These are phyloP conservation scores for Sporisorium sorghi DNA, from an alignment of 1,284 basidiomycete species.

Conservation along the genomic window DNA sequence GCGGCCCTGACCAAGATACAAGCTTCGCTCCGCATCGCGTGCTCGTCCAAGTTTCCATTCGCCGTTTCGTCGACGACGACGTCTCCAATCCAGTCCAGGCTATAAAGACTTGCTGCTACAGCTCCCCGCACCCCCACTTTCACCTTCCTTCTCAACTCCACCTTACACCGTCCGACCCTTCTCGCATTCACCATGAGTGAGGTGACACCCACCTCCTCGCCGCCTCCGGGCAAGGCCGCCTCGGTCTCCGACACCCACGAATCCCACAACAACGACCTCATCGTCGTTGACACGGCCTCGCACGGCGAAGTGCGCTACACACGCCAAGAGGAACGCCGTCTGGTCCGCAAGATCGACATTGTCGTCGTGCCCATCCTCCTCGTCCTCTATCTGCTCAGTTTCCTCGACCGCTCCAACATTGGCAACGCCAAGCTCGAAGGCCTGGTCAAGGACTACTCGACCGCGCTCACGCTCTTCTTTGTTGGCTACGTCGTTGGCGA, in stretches of 20 bases:
- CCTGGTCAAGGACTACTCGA: conserved; percentile 50
- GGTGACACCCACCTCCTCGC: conserved; percentile 12
- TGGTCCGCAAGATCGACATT: conserved; percentile 59
- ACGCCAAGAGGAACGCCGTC: conserved; percentile 44
- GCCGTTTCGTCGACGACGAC: background rate
- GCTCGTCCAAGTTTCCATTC: background rate
- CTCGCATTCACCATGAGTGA: conserved; percentile 38
- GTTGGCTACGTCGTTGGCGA: conserved; percentile 58
- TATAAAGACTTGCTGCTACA: conserved; percentile 1
- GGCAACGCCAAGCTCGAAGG: conserved; percentile 59
- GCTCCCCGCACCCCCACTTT: background rate
- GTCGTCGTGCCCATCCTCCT: conserved; percentile 57
- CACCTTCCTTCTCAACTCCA: background rate
- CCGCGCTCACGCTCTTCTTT: conserved; percentile 52
- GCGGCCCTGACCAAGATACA: conserved; percentile 20
- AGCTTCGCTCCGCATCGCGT: conserved; percentile 2
- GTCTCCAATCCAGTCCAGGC: background rate
- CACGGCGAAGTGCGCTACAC: conserved; percentile 44
- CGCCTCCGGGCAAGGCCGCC: conserved; percentile 19
- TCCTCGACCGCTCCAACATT: conserved; percentile 58
- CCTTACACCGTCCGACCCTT: too few relatives aligned
- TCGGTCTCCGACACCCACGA: conserved; percentile 27
- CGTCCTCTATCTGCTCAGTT: conserved; percentile 44
- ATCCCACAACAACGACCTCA: conserved; percentile 1
- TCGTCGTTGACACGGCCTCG: conserved; percentile 19